These are phyloP conservation scores for Botryotinia globosa DNA, from an alignment of 2,329 filamentous ascomycete genomes.

Conservation along the genomic window DNA sequence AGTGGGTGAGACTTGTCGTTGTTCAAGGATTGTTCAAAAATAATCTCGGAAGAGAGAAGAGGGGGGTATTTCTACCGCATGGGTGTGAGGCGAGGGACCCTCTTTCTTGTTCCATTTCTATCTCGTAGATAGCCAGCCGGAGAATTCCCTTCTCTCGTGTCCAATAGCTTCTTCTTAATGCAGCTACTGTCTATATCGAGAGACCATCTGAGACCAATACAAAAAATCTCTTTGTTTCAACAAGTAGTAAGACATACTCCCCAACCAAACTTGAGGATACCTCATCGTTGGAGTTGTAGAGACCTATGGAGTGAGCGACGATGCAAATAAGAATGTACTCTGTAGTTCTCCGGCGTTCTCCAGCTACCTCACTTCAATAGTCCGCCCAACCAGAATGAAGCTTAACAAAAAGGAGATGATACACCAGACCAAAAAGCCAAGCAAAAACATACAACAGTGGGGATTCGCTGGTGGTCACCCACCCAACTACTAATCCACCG, in stretches of 20 bases:
- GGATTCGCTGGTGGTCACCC: conserved; percentile 6
- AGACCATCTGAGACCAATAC: not conserved
- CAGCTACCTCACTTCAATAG: not conserved
- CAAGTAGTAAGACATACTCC: not conserved
- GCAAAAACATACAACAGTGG: not conserved
- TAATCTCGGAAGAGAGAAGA: not conserved
- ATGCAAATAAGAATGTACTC: not conserved
- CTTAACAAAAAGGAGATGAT: not conserved
- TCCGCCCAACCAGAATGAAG: no score
- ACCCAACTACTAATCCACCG: conserved; percentile 11
- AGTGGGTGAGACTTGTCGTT: not conserved
- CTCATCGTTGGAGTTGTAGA: not conserved
- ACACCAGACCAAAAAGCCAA: not conserved
- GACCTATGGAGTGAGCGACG: not conserved
- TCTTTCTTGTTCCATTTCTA: not conserved
- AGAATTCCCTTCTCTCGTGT: not conserved
- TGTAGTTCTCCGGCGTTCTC: not conserved
- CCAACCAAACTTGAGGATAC: not conserved
- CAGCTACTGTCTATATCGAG: not conserved
- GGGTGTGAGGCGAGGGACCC: not conserved
- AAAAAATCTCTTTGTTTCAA: not conserved
- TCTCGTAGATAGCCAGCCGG: not conserved
- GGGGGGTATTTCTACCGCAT: not conserved
- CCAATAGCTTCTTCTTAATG: not conserved
- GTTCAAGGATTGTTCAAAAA: not conserved